Evolutionary conservation across 352 stramenopile genomes (phyloP), one percentile per base, ranked within the genome.

Genomic region (Lagenidium sp.): DNA sequence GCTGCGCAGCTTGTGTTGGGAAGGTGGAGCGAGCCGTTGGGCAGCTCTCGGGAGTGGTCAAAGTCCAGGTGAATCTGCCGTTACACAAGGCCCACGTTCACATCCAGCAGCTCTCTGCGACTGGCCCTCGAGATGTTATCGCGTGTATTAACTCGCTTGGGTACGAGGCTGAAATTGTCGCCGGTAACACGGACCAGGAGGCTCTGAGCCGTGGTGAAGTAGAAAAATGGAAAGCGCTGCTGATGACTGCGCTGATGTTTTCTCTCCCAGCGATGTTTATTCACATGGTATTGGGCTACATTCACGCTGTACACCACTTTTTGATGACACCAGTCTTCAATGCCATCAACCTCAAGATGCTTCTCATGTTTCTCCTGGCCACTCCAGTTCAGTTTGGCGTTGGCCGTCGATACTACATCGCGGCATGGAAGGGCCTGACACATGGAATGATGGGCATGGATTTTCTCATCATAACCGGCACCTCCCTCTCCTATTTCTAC

Each of bases 391-490:
- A 95, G 41, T 95, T 95, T 54, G 66, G 70, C 21, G 73, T 92
- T 1, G 83, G 83, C 5, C 45, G 59, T 25, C 68, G 82, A 3
- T 95, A 87, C 53, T 91, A 95, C 53, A 60, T 87, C 35, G 82
- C 73, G 0, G 79, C 82, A 4, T 92, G 68, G 56, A 89, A 90
- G 41, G 79, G 81, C 10, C 28, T 93, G 11, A 67, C 85, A 53
- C 82, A 93, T 40, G 74, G 82, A 1, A 82, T 86, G 41, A 87
- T 92, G 66, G 82, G 82, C n/a, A 95, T 94, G 82, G 80, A 90
- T 42, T 94, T 94, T 43, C 47, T 95, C 23, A 81, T 95, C 23
- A 79, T 90, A 28, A 62, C 81, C 6, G 82, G 82, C 45, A 93
- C 82, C 0, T 77, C 73, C n/a, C 76, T 82, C 36, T 91, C 82